phyloP scores from a whole-genome alignment of 345 rosid species.

The Gossypium sturtianum region DNA sequence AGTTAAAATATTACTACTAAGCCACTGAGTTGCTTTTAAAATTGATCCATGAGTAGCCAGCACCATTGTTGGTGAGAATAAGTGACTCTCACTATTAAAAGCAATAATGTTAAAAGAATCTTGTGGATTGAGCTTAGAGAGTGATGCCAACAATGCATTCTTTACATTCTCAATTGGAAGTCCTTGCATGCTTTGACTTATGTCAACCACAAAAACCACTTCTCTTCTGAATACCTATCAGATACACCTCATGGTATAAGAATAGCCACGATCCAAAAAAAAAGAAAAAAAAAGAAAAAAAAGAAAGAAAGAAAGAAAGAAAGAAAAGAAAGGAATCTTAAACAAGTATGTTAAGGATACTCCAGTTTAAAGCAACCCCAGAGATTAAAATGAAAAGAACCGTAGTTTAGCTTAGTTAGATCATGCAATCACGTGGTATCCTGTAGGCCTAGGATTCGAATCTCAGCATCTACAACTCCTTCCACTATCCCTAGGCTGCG shows the following conservation, averaged over 20 bases:
- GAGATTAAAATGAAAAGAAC: background rate
- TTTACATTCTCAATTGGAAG: conserved; percentile 54
- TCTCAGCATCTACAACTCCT: no score
- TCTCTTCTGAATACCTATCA: conserved; percentile 63
- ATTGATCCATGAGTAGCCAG: conserved; percentile 49
- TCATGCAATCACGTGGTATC: background rate
- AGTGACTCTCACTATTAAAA: conserved; percentile 57
- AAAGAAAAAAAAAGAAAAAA: background rate
- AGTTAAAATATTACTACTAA: conserved; percentile 32
- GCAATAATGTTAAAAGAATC: conserved; percentile 88
- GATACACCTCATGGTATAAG: conserved; percentile 11
- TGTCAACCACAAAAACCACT: conserved; percentile 71
- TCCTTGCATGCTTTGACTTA: conserved; percentile 84
- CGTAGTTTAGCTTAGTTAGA: background rate
- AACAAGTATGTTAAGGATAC: background rate
- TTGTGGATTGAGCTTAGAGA: conserved; percentile 44
- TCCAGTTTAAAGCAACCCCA: background rate
- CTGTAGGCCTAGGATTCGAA: background rate
- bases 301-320: no score
- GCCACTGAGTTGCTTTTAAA: conserved; percentile 59
- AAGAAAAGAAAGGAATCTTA: background rate
- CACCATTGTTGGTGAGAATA: conserved; percentile 67
- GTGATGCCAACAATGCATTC: conserved; percentile 49
- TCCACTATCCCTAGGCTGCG: no score
- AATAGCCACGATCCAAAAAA: background rate